phyloP scores from a whole-genome alignment of 2,329 filamentous ascomycete genomes.

The Helotiales sp. region DNA sequence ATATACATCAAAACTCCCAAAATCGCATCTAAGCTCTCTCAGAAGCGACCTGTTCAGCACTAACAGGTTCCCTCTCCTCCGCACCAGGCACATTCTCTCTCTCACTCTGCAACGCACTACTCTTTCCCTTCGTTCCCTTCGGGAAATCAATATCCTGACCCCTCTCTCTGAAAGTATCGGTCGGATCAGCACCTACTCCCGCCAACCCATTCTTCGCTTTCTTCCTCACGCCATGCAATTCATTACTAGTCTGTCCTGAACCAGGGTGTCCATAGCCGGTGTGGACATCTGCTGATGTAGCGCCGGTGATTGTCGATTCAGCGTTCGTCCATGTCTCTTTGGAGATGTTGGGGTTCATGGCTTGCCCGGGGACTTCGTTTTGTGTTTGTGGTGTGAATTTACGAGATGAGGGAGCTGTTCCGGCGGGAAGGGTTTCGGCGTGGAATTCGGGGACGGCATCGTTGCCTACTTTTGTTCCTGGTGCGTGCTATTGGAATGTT shows the following conservation, averaged over 20 bases:
- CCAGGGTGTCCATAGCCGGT: constrained; percentile 44
- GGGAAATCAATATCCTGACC: constrained; percentile 7
- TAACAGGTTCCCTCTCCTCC: constrained; percentile 5
- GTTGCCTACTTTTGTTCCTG: constrained; percentile 59
- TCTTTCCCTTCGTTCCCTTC: not conserved
- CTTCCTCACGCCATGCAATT: constrained; percentile 42
- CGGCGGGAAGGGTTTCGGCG: constrained; percentile 58
- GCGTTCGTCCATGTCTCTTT: constrained; percentile 33
- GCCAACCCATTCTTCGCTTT: constrained; percentile 41
- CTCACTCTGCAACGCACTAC: not conserved
- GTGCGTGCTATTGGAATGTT: constrained; percentile 55
- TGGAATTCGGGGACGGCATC: constrained; percentile 63
- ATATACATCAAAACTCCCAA: not conserved
- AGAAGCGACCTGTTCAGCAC: not conserved
- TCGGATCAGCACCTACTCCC: constrained; percentile 27
- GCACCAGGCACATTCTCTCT: constrained; percentile 4
- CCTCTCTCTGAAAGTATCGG: constrained; percentile 10
- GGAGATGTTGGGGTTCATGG: constrained; percentile 33
- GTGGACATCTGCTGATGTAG: constrained; percentile 47
- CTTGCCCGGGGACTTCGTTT: constrained; percentile 39
- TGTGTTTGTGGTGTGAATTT: constrained; percentile 43
- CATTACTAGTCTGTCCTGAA: constrained; percentile 43
- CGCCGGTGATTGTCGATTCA: constrained; percentile 42
- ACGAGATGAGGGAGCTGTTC: constrained; percentile 49
- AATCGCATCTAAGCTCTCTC: not conserved